Percentiles rank a stretch among this genome's conserved stretches.
phyloP scores from a whole-genome alignment of 1,284 basidiomycete species.

The Dichomitus squalens region DNA sequence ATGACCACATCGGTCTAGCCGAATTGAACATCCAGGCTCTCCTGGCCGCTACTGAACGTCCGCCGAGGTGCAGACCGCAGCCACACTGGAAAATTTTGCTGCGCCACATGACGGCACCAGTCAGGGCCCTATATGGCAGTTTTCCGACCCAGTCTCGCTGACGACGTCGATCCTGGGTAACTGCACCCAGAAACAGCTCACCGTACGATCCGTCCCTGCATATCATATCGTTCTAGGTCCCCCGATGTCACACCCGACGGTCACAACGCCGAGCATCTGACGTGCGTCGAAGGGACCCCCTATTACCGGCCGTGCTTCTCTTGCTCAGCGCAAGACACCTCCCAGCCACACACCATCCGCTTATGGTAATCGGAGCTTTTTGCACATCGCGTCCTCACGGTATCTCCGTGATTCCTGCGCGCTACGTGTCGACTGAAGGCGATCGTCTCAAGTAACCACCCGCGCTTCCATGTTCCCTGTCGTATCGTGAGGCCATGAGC shows the following conservation, averaged over 20 bases:
- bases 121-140: not conserved
- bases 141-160: not conserved
- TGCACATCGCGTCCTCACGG: not conserved
- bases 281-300: constrained; percentile 7
- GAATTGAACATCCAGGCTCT: not conserved
- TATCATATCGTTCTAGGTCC: not conserved
- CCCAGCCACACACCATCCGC: constrained; percentile 7
- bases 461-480: not conserved
- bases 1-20: not conserved
- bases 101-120: not conserved
- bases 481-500: not conserved
- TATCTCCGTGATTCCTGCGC: constrained; percentile 16
- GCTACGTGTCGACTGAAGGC: not conserved
- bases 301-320: constrained; percentile 11
- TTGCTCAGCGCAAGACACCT: not conserved
- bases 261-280: constrained; percentile 18
- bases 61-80: not conserved
- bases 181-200: not conserved
- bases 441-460: not conserved
- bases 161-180: constrained; percentile 9
- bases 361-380: not conserved
- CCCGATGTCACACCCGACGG: constrained; percentile 2
- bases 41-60: not conserved
- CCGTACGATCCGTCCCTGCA: not conserved
- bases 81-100: not conserved